A percentile compares a stretch with the other conserved stretches of the same genome.
Evolutionary conservation across 768 basidiomycete species (phyloP).

Genomic region (Kwoniella europaea): DNA sequence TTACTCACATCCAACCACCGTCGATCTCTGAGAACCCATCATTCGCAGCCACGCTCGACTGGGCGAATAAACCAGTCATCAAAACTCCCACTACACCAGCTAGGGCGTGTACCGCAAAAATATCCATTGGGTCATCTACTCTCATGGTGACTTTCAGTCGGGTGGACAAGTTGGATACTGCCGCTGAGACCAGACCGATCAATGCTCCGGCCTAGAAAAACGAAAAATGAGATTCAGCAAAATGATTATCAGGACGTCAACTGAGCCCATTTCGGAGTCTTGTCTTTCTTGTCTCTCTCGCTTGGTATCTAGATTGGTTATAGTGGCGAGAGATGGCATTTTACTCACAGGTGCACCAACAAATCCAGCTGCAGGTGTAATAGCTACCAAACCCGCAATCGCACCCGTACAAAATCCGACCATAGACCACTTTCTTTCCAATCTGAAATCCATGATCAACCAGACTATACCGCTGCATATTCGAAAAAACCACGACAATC

Average conservation of each 20-base stretch:
- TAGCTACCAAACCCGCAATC: conserved; percentile 65
- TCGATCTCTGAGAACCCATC: conserved; percentile 70
- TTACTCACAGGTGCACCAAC: conserved; percentile 54
- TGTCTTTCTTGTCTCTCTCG: too few species aligned
- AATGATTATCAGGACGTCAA: conserved; percentile 56
- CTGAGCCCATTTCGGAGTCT: conserved; percentile 61
- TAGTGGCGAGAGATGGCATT: background rate
- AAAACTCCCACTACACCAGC: conserved; percentile 61
- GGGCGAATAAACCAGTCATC: conserved; percentile 83
- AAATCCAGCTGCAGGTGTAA: conserved; percentile 62
- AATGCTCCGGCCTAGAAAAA: conserved; percentile 71
- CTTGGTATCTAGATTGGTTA: too few species aligned
- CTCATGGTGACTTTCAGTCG: conserved; percentile 78
- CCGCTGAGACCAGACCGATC: conserved; percentile 83
- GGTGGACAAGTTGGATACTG: conserved; percentile 91
- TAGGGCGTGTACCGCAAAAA: conserved; percentile 70
- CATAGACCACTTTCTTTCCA: conserved; percentile 89
- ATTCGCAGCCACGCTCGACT: conserved; percentile 74
- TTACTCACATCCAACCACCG: conserved; percentile 77
- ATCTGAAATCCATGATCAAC: conserved; percentile 73
- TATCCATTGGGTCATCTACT: conserved; percentile 64
- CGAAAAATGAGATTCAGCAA: conserved; percentile 57
- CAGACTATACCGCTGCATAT: conserved; percentile 43
- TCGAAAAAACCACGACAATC: background rate
- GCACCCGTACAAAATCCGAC: conserved; percentile 97